phyloP scores from a whole-genome alignment of 176 grass and related monocot genomes.

The Musa schizocarpa region DNA sequence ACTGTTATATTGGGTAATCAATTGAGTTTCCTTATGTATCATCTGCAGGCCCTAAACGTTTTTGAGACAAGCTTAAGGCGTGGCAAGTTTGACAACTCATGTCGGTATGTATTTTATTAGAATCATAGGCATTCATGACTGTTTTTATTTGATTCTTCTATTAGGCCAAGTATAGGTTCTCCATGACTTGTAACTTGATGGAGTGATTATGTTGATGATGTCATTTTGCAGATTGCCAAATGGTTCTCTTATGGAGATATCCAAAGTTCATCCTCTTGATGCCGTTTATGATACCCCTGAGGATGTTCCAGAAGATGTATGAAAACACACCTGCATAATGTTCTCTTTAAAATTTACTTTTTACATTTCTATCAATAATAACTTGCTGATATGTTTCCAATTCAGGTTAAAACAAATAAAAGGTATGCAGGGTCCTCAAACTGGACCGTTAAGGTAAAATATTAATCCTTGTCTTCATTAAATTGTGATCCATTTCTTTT shows the following conservation, averaged over 20 bases:
- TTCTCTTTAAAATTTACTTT: constrained; percentile 1
- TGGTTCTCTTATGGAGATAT: constrained; percentile 94
- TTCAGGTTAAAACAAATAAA: constrained; percentile 82
- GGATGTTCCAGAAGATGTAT: constrained; percentile 94
- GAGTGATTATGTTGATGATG: background rate
- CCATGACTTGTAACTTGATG: background rate
- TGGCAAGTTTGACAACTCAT: constrained; percentile 50
- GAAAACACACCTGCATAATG: constrained; percentile 7
- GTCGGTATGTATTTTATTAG: constrained; percentile 28
- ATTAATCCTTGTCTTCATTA: background rate
- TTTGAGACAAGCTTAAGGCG: constrained; percentile 51
- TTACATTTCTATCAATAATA: background rate
- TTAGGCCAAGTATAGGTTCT: background rate
- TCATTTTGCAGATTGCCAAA: constrained; percentile 55
- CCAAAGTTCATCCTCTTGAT: constrained; percentile 88
- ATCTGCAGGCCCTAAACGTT: constrained; percentile 42
- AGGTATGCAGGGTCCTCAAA: constrained; percentile 85
- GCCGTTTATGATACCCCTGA: constrained; percentile 73
- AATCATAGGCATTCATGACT: background rate
- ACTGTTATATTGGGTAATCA: background rate
- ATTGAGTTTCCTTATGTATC: constrained; percentile 3
- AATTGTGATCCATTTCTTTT: background rate
- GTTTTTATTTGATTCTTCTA: background rate
- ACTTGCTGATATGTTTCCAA: background rate
- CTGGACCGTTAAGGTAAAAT: constrained; percentile 77